phyloP scores from a whole-genome alignment of 129 eudicot genomes.

The Flaveria robusta region DNA sequence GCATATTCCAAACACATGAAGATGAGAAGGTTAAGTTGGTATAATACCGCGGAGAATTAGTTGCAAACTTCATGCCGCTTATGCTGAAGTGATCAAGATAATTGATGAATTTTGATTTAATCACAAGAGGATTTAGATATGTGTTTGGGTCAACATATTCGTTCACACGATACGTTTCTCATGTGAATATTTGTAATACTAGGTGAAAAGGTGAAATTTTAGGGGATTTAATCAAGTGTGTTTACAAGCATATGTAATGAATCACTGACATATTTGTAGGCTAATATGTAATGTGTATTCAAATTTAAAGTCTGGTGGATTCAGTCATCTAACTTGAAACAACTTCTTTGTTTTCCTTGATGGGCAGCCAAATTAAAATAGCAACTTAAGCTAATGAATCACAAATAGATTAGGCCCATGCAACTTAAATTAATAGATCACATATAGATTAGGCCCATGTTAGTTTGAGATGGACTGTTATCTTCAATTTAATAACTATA shows the following conservation, averaged over 20 bases:
- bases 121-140: slow-evolving; percentile 16
- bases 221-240: neutral
- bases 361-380: too few relatives aligned
- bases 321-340: neutral
- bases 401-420: too few relatives aligned
- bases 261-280: neutral
- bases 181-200: slow-evolving; percentile 26
- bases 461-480: too few relatives aligned
- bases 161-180: neutral
- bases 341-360: neutral
- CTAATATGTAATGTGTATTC: neutral
- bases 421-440: too few relatives aligned
- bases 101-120: slow-evolving; percentile 9
- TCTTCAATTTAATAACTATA: too few relatives aligned
- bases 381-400: too few relatives aligned
- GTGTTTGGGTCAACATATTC: neutral
- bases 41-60: neutral
- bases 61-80: neutral
- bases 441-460: too few relatives aligned
- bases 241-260: slow-evolving; percentile 1
- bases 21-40: slow-evolving; percentile 18
- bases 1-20: slow-evolving; percentile 4
- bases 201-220: neutral
- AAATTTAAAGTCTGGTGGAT: neutral
- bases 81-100: slow-evolving; percentile 1